A percentile compares a stretch with the other conserved stretches of the same genome.
These are phyloP conservation scores for Neonectria hederae DNA, from an alignment of 2,329 filamentous ascomycete species.

Conservation along the genomic window DNA sequence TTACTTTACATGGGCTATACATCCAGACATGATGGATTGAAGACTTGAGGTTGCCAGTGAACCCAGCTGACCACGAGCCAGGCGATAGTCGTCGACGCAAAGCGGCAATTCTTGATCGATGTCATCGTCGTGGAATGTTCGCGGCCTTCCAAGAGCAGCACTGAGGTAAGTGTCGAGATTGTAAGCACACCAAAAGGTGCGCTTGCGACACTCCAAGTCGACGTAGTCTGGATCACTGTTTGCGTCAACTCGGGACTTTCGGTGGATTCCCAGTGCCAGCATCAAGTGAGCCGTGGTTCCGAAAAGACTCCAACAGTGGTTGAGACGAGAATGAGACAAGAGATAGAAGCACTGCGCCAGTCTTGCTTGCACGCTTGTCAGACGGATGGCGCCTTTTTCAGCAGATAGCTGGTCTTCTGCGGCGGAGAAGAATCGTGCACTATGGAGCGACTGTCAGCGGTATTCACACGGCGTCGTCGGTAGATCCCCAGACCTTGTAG, in stretches of 20 bases:
- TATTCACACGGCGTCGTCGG: too few relatives aligned
- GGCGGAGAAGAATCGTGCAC: conserved; percentile 45
- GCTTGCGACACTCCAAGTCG: conserved; percentile 51
- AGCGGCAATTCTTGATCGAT: conserved; percentile 69
- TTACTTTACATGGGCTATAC: conserved; percentile 49
- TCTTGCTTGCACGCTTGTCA: conserved; percentile 52
- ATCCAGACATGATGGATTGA: conserved; percentile 44
- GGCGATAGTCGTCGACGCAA: conserved; percentile 63
- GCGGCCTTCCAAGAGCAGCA: conserved; percentile 67
- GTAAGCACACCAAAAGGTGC: conserved; percentile 72
- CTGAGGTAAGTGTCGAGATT: conserved; percentile 72
- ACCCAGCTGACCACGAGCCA: conserved; percentile 38
- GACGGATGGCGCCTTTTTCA: conserved; percentile 48
- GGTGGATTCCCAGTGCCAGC: conserved; percentile 51
- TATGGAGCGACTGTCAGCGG: conserved; percentile 15
- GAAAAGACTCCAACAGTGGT: conserved; percentile 57
- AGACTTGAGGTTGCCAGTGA: neutral
- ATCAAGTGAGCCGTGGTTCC: conserved; percentile 52
- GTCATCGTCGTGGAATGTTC: conserved; percentile 71
- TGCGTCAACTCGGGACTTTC: conserved; percentile 37
- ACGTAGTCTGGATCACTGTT: conserved; percentile 42
- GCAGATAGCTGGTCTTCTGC: conserved; percentile 48
- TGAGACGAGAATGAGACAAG: conserved; percentile 53
- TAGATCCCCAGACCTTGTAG: neutral
- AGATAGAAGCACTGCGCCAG: conserved; percentile 52